phyloP scores from a whole-genome alignment of 2,329 filamentous ascomycete species.

The Stenocarpella maydis region DNA sequence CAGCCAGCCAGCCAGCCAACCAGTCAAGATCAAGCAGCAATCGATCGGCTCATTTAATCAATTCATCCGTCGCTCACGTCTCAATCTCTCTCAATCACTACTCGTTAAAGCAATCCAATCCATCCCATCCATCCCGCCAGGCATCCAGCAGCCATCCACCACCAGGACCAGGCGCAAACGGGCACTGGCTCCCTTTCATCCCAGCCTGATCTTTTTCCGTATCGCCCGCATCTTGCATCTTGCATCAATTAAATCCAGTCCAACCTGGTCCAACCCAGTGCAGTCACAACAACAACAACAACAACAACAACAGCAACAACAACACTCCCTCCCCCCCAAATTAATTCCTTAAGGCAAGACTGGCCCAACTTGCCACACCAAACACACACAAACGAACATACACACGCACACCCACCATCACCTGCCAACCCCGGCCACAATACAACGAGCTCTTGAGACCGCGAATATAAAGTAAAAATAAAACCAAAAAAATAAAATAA shows the following conservation, averaged over 20 bases:
- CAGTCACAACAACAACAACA: too few species aligned
- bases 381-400: background rate
- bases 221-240: constrained; percentile 24
- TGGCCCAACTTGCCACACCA: constrained; percentile 6
- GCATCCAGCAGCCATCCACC: background rate
- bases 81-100: background rate
- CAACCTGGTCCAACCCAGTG: background rate
- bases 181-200: constrained; percentile 1
- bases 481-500: too few species aligned
- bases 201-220: constrained; percentile 13
- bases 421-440: constrained; percentile 12
- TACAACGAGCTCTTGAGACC: background rate
- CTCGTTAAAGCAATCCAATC: background rate
- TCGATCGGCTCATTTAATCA: constrained; percentile 1
- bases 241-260: constrained; percentile 19
- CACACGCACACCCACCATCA: constrained; percentile 1
- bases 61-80: constrained; percentile 11
- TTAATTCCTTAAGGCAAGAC: constrained; percentile 24
- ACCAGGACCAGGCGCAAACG: background rate
- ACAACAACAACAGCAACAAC: too few species aligned
- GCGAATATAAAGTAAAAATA: too few species aligned
- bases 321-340: constrained; percentile 11
- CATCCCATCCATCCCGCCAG: too few species aligned
- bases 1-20: background rate
- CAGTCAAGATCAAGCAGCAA: constrained; percentile 17